phyloP scores from a whole-genome alignment of 352 stramenopile species.

The Globisporangium paroecandrum region DNA sequence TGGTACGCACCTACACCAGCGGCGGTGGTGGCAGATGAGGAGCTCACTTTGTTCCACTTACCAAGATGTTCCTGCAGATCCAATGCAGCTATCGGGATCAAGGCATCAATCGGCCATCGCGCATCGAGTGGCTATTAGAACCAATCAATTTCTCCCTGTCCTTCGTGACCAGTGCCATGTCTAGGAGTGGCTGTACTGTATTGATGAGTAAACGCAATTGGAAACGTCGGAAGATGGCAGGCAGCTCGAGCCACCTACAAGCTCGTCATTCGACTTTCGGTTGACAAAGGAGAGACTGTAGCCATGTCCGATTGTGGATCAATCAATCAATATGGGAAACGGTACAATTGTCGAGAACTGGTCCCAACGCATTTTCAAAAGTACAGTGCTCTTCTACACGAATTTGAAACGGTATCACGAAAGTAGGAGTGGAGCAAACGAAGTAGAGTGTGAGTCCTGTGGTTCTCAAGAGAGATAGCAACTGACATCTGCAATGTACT shows the following conservation, averaged over 20 bases:
- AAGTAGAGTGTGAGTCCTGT: background rate
- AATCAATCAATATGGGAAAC: background rate
- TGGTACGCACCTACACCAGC: background rate
- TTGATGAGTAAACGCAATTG: background rate
- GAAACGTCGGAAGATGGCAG: background rate
- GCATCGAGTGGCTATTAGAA: background rate
- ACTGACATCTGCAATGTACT: background rate
- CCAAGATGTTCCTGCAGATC: background rate
- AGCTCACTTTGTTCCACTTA: background rate
- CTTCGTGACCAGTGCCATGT: background rate
- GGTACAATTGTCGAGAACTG: background rate
- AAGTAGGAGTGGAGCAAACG: background rate
- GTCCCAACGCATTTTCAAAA: background rate
- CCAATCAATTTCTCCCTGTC: background rate
- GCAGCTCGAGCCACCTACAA: background rate
- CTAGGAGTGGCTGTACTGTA: background rate
- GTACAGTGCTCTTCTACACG: background rate
- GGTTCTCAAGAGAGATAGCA: background rate
- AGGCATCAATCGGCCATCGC: background rate
- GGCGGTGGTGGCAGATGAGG: background rate
- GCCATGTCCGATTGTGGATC: background rate
- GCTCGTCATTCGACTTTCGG: background rate
- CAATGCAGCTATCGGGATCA: background rate
- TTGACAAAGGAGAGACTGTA: background rate
- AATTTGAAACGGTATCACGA: background rate